phyloP scores from a whole-genome alignment of 768 basidiomycete species.

The Cystobasidium ongulense region DNA sequence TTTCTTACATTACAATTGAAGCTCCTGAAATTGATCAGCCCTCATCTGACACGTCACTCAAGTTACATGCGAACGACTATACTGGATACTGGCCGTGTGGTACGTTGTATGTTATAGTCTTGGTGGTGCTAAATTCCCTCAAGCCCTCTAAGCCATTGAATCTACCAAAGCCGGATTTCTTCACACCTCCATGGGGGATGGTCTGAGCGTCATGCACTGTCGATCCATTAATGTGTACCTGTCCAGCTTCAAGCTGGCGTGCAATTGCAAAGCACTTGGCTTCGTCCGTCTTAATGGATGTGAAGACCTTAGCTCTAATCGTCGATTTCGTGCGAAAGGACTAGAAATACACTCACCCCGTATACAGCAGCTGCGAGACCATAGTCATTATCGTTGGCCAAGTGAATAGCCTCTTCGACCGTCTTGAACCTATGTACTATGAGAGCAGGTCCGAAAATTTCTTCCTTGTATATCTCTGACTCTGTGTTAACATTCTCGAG shows the following conservation, averaged over 20 bases:
- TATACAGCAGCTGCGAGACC: constrained; percentile 45
- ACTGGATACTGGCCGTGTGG: constrained; percentile 14
- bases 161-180: constrained; percentile 44
- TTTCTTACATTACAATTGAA: no score
- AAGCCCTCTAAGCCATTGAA: constrained; percentile 45
- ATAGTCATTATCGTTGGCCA: constrained; percentile 43
- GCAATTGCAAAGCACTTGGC: constrained; percentile 41
- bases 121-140: constrained; percentile 43
- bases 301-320: background rate
- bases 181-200: constrained; percentile 44
- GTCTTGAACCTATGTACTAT: constrained; percentile 18
- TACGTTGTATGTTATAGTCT: constrained; percentile 19
- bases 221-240: constrained; percentile 42
- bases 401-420: constrained; percentile 38
- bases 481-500: background rate
- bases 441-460: constrained; percentile 24
- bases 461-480: background rate
- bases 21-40: no score
- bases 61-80: no score
- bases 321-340: background rate
- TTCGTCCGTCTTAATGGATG: constrained; percentile 32
- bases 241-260: constrained; percentile 40
- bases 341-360: constrained; percentile 20
- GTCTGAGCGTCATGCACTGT: constrained; percentile 41
- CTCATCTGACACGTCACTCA: no score